phyloP scores from a whole-genome alignment of 805 yeast genomes.

The Blastobotrys mokoenaii region DNA sequence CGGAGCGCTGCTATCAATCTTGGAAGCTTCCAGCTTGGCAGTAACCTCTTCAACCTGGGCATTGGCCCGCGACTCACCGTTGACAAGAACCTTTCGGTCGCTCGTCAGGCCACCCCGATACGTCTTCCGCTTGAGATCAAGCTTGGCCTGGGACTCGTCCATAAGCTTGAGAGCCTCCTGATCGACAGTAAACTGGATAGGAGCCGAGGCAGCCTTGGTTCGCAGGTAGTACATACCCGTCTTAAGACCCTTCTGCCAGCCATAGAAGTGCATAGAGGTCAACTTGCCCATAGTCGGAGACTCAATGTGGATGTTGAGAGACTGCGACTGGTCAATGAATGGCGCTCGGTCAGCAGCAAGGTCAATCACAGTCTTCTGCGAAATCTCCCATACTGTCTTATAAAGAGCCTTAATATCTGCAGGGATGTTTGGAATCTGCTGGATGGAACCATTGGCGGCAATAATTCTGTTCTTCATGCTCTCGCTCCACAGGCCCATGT shows the following conservation, averaged over 20 bases:
- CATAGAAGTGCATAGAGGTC: constrained; percentile 97
- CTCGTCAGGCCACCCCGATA: constrained; percentile 5
- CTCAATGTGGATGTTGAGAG: constrained; percentile 78
- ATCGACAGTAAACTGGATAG: constrained; percentile 83
- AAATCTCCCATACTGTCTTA: constrained; percentile 94
- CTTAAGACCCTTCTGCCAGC: constrained; percentile 97
- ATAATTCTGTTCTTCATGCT: constrained; percentile 71
- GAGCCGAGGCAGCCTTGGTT: constrained; percentile 95
- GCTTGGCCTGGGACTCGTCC: constrained; percentile 14
- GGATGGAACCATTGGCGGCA: constrained; percentile 77
- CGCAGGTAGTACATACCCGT: constrained; percentile 98
- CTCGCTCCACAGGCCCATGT: constrained; percentile 75
- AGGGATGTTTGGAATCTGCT: constrained; percentile 66
- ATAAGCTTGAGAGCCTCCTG: constrained; percentile 33
- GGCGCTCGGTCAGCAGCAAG: constrained; percentile 77
- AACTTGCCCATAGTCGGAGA: constrained; percentile 94
- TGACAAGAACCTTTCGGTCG: too few relatives aligned
- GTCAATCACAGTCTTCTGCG: constrained; percentile 77
- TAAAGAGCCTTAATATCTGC: constrained; percentile 65
- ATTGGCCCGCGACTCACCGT: background rate
- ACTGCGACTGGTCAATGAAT: constrained; percentile 81
- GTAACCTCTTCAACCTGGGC: constrained; percentile 9
- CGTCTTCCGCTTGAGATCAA: constrained; percentile 16
- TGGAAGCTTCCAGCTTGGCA: constrained; percentile 5
- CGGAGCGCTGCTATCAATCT: constrained; percentile 1